A percentile compares a stretch with the other conserved stretches of the same genome.
Evolutionary conservation across 805 yeast genomes (phyloP).

Genomic region (Candida cerambycidarum): DNA sequence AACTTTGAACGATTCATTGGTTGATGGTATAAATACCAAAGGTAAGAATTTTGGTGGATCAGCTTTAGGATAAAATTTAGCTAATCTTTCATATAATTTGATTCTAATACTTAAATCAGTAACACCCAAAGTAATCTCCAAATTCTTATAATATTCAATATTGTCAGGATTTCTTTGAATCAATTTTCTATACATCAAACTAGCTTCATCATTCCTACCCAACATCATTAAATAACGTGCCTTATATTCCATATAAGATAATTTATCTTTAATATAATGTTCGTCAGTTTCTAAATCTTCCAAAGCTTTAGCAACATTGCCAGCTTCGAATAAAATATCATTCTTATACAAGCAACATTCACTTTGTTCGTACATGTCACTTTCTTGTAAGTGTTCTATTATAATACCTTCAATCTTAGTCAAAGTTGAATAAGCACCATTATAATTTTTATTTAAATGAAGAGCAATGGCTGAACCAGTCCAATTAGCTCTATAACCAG

Average conservation of each 20-base stretch:
- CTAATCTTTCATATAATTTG: constrained; percentile 63
- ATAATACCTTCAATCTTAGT: constrained; percentile 74
- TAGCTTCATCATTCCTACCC: constrained; percentile 62
- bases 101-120: constrained; percentile 45
- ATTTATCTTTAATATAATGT: constrained; percentile 52
- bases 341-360: constrained; percentile 78
- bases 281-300: constrained; percentile 54
- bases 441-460: constrained; percentile 66
- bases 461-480: constrained; percentile 84
- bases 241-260: constrained; percentile 61
- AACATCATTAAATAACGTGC: constrained; percentile 64
- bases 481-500: constrained; percentile 90
- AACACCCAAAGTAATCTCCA: constrained; percentile 67
- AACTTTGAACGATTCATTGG: constrained; percentile 43
- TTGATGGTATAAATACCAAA: constrained; percentile 63
- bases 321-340: constrained; percentile 59
- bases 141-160: constrained; percentile 56
- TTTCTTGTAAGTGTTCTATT: constrained; percentile 62
- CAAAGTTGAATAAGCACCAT: constrained; percentile 69
- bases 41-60: constrained; percentile 83
- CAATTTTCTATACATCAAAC: constrained; percentile 62
- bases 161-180: constrained; percentile 87
- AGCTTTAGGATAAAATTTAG: constrained; percentile 73
- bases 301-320: constrained; percentile 65
- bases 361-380: constrained; percentile 73